Base-by-base conservation (phyloP, 257 asterid species). In the Solanum sitiens region DNA sequence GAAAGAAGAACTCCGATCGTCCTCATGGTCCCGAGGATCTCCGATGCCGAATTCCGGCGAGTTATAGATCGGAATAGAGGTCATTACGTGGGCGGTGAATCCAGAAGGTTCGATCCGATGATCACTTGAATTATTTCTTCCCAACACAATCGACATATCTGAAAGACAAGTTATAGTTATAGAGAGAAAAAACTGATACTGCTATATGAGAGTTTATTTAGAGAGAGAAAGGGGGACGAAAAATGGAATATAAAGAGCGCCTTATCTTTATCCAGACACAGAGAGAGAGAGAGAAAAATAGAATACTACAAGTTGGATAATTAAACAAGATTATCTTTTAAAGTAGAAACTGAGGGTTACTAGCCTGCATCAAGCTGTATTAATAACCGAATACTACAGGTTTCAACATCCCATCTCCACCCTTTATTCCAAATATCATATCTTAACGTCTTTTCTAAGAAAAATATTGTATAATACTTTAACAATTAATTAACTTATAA, bases 211-310 rank as follows among this genome's bases (percentile, higher is more conserved):
- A 20, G 53, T 35, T 18, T 18, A 53, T 35, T 53, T 18, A 53
- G 9, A 44, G 4, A 44, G 2, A 70, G 42, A 72, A 86, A 77
- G 82, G 25, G 61, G 9, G 61, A 50, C 15, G 15, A 63, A 27
- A 70, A 32, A 89, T 87, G 88, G 84, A 77, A 83, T 84, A 56
- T 86, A 32, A 37, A 71, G 90, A 86, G 84, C 82, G 87, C 92
- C 94, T 91, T 92, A 92, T 92, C 95, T 93, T 92, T 93, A 94
- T 94, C 96, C 94, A 91, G 90, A 90, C 90, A 53, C 23, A 5
- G 59, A 47, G 53, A 88, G 76, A 68, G 53, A 37, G 63, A 53
- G 61, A 89, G 71, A 68, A 44, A 37, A 86, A 59, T 79, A n/a
- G 45, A 87, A 87, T 87, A 63, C 15, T 87, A 89, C 90, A 91